Conservation (phyloP, 2,329 filamentous ascomycete species). For the Apiospora pterosperma region DNA sequence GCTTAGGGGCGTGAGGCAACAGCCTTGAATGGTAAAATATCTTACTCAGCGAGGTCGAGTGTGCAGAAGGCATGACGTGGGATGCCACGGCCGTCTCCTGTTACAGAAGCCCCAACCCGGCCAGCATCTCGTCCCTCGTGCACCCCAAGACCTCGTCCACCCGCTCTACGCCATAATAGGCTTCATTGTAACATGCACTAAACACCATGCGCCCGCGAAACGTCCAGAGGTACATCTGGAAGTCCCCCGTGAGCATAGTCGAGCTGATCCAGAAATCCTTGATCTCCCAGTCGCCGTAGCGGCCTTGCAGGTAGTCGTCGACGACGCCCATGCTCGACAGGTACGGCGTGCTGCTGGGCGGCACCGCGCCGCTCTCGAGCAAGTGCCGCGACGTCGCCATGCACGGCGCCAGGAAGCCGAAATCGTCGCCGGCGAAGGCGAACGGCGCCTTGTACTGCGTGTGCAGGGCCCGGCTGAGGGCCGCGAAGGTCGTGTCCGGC, state of each 20-base stretch:
- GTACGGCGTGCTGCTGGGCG: background rate
- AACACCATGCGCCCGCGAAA: background rate
- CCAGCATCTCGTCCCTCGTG: too few species aligned
- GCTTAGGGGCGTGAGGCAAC: too few species aligned
- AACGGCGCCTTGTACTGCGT: background rate
- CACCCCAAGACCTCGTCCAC: background rate
- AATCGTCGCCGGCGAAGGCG: background rate
- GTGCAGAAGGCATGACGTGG: too few species aligned
- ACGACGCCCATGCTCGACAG: background rate
- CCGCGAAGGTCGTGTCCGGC: background rate
- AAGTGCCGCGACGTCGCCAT: background rate
- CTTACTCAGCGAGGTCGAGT: too few species aligned
- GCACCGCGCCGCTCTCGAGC: background rate
- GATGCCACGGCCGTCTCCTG: too few species aligned
- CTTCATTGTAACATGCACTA: background rate
- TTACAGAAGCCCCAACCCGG: too few species aligned
- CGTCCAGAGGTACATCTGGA: background rate
- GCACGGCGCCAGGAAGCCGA: background rate
- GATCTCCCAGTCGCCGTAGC: background rate
- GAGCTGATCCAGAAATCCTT: background rate
- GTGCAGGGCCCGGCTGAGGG: background rate
- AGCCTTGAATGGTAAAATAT: too few species aligned
- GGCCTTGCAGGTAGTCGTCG: background rate
- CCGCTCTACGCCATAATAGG: background rate
- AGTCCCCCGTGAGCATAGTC: background rate